Evolutionary conservation across 306 rosid genomes (phyloP).

Genomic region (Cyclanthera cordifolia): DNA sequence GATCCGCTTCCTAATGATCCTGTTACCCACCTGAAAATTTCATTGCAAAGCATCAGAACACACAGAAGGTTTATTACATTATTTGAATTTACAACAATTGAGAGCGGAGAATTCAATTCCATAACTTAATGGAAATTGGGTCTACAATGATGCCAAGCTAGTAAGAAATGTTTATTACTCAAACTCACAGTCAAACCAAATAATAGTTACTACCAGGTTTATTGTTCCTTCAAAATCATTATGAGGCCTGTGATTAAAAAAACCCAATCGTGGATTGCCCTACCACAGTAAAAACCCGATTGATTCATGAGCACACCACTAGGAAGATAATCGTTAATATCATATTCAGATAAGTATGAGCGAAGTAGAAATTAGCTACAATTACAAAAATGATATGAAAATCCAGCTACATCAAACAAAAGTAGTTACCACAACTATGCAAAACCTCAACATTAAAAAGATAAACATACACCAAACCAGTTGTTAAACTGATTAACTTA

Average conservation of each 20-base stretch:
- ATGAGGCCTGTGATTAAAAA: too few relatives aligned
- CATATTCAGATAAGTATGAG: not conserved
- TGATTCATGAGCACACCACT: not conserved
- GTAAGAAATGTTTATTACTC: too few relatives aligned
- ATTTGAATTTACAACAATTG: too few relatives aligned
- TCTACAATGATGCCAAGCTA: too few relatives aligned
- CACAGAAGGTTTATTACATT: not conserved
- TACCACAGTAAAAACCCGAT: not conserved
- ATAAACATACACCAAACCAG: not conserved
- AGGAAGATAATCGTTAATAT: not conserved
- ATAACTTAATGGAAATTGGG: too few relatives aligned
- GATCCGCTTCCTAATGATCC: slow-evolving; percentile 69
- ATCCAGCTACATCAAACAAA: not conserved
- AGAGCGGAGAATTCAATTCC: too few relatives aligned
- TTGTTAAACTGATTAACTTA: not conserved
- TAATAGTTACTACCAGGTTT: too few relatives aligned
- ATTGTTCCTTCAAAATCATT: too few relatives aligned
- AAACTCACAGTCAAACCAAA: too few relatives aligned
- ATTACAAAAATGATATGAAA: not conserved
- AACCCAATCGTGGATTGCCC: too few relatives aligned
- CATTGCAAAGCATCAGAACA: not conserved
- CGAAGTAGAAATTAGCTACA: not conserved
- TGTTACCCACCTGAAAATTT: slow-evolving; percentile 50
- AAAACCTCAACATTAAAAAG: not conserved
- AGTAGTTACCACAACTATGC: not conserved